Evolutionary conservation across 106 monocot genomes (phyloP).

Genomic region (Ottelia alismoides): DNA sequence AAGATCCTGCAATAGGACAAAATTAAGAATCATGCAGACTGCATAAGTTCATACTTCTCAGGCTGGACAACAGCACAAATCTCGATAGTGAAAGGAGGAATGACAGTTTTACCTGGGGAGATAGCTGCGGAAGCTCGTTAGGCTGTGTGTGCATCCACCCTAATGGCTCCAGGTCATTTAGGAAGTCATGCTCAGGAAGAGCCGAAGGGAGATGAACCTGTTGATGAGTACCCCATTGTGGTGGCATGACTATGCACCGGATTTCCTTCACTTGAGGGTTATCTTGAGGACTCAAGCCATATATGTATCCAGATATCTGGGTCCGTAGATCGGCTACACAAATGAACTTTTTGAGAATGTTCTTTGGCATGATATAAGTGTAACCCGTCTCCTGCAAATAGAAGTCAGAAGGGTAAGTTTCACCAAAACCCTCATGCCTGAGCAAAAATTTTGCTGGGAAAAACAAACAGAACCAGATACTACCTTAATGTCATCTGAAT

Average conservation of each 20-base stretch:
- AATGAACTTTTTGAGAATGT: conserved; percentile 96
- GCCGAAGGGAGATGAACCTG: conserved; percentile 85
- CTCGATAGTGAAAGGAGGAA: too few species aligned
- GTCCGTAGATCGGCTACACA: conserved; percentile 97
- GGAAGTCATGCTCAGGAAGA: conserved; percentile 98
- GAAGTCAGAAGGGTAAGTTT: too few species aligned
- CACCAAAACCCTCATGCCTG: too few species aligned
- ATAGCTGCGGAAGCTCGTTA: conserved; percentile 93
- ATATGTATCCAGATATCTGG: conserved; percentile 87
- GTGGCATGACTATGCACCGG: conserved; percentile 82
- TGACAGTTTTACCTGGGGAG: conserved; percentile 67
- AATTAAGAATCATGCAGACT: neutral
- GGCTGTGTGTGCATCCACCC: conserved; percentile 99
- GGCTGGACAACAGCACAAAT: neutral
- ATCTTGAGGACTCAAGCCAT: conserved; percentile 94
- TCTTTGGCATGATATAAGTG: conserved; percentile 99
- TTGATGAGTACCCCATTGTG: conserved; percentile 96
- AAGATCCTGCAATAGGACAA: conserved; percentile 49
- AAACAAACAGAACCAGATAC: too few species aligned
- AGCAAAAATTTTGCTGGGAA: too few species aligned
- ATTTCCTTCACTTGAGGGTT: conserved; percentile 99
- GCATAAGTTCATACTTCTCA: too few species aligned
- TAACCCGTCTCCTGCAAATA: conserved; percentile 86
- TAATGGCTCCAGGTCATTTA: conserved; percentile 92
- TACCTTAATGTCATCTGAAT: conserved; percentile 99